Percentiles rank a stretch among this genome's conserved stretches.
Conservation (phyloP, 2,329 filamentous ascomycete genomes). For the Scedosporium dehoogii region DNA sequence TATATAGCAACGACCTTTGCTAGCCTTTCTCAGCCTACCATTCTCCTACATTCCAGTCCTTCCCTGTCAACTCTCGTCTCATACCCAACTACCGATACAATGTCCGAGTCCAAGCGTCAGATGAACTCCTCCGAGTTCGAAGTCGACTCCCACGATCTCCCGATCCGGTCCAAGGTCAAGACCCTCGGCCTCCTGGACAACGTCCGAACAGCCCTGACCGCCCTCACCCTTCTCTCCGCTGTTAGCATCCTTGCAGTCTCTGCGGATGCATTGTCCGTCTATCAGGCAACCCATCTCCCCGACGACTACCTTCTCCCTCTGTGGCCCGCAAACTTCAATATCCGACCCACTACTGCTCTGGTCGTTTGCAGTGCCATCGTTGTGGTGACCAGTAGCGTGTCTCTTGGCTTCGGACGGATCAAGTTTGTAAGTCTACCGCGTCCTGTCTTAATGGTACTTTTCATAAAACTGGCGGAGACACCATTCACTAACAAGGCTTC, state of each 20-base stretch:
- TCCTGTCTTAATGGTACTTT: not conserved
- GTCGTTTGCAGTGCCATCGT: slow-evolving; percentile 42
- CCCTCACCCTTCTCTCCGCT: slow-evolving; percentile 38
- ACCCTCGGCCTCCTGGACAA: slow-evolving; percentile 31
- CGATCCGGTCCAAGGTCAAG: slow-evolving; percentile 27
- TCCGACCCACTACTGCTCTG: slow-evolving; percentile 45
- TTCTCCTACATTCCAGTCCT: not conserved
- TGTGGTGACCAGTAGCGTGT: slow-evolving; percentile 34
- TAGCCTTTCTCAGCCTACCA: not conserved
- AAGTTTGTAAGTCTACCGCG: slow-evolving; percentile 32
- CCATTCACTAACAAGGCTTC: not conserved
- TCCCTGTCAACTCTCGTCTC: not conserved
- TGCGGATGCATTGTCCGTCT: slow-evolving; percentile 43
- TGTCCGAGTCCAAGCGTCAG: slow-evolving; percentile 26
- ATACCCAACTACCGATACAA: slow-evolving; percentile 16
- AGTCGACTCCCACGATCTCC: slow-evolving; percentile 27
- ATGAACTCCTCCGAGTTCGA: slow-evolving; percentile 36
- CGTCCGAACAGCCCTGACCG: slow-evolving; percentile 35
- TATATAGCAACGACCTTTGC: not conserved
- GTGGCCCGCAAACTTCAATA: slow-evolving; percentile 48
- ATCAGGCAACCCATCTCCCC: slow-evolving; percentile 41
- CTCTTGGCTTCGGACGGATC: slow-evolving; percentile 38
- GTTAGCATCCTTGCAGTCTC: slow-evolving; percentile 44
- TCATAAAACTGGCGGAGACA: no score
- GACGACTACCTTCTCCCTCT: slow-evolving; percentile 39